Conservation (phyloP, 2,329 filamentous ascomycete species). For the Fusarium anthophilum region DNA sequence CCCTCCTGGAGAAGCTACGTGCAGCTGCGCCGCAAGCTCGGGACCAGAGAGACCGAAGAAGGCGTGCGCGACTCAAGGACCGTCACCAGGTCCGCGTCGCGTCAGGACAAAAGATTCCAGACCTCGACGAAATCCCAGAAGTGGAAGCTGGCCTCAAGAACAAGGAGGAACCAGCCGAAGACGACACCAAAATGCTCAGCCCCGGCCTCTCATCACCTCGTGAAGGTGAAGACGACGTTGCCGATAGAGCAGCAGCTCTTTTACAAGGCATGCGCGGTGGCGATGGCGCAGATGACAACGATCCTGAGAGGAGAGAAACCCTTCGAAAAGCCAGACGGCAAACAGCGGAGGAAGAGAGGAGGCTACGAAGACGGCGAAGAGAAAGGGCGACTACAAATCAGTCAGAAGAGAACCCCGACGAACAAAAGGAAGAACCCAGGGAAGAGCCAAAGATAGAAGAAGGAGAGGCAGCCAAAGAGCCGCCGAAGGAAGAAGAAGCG, state of each 20-base stretch:
- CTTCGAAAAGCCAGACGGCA: constrained; percentile 71
- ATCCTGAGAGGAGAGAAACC: constrained; percentile 63
- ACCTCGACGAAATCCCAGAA: constrained; percentile 70
- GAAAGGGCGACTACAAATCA: constrained; percentile 62
- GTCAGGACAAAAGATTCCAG: constrained; percentile 86
- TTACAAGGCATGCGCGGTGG: constrained; percentile 83
- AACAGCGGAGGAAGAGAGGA: constrained; percentile 81
- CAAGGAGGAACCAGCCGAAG: constrained; percentile 52
- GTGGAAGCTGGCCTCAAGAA: constrained; percentile 54
- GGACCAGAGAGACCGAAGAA: constrained; percentile 88
- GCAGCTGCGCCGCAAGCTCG: constrained; percentile 90
- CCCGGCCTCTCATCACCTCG: constrained; percentile 58
- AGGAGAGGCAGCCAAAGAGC: constrained; percentile 22
- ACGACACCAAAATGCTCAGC: constrained; percentile 63
- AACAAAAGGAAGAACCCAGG: constrained; percentile 35
- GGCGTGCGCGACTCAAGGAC: constrained; percentile 89
- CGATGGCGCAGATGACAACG: constrained; percentile 63
- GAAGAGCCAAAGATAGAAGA: constrained; percentile 20
- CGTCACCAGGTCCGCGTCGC: constrained; percentile 89
- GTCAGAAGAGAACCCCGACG: constrained; percentile 40
- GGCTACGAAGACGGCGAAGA: constrained; percentile 71
- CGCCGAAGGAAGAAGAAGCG: constrained; percentile 16
- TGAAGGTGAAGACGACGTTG: constrained; percentile 75
- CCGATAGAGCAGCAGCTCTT: constrained; percentile 83
- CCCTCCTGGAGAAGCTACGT: constrained; percentile 90